Conservation (phyloP, 208 protist genomes). For the Trypanosoma conorhini region DNA sequence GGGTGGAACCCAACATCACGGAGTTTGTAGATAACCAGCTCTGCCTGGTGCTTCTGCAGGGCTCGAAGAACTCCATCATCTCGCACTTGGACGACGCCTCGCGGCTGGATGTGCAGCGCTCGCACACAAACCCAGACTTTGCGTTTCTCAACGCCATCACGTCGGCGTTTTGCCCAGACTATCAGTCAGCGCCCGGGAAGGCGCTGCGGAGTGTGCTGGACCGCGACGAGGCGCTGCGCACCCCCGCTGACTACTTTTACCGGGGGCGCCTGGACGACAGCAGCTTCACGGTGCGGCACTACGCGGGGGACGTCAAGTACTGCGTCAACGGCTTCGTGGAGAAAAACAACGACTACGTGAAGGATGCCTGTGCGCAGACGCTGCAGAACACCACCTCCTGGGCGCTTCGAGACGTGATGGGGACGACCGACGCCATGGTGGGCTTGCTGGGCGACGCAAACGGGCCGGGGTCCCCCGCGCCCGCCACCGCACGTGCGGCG, state of each 20-base stretch:
- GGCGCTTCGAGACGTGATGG: constrained; percentile 23
- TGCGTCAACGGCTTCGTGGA: constrained; percentile 35
- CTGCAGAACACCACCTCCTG: constrained; percentile 11
- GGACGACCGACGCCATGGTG: constrained; percentile 16
- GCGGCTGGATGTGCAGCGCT: constrained; percentile 46
- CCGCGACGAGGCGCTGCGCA: constrained; percentile 9
- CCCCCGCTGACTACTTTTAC: constrained; percentile 14
- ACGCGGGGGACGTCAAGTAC: constrained; percentile 54
- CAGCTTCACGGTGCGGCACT: constrained; percentile 44
- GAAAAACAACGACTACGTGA: constrained; percentile 53
- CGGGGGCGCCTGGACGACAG: constrained; percentile 21
- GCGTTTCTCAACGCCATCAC: constrained; percentile 37
- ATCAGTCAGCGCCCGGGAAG: constrained; percentile 23
- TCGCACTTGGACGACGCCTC: constrained; percentile 81
- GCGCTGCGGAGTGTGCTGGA: constrained; percentile 14
- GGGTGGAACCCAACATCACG: constrained; percentile 78
- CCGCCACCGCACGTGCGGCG: neutral
- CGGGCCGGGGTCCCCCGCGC: constrained; percentile 2
- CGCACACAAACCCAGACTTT: constrained; percentile 25
- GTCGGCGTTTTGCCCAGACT: constrained; percentile 22
- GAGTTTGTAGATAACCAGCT: constrained; percentile 76
- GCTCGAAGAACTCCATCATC: constrained; percentile 61
- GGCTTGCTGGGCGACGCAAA: constrained; percentile 14
- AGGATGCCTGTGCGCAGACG: constrained; percentile 23
- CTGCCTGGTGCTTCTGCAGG: constrained; percentile 73